Percentiles rank a stretch among this genome's conserved stretches.
Conservation (phyloP, 441 rosid species). For the Erodium chrysanthum region DNA sequence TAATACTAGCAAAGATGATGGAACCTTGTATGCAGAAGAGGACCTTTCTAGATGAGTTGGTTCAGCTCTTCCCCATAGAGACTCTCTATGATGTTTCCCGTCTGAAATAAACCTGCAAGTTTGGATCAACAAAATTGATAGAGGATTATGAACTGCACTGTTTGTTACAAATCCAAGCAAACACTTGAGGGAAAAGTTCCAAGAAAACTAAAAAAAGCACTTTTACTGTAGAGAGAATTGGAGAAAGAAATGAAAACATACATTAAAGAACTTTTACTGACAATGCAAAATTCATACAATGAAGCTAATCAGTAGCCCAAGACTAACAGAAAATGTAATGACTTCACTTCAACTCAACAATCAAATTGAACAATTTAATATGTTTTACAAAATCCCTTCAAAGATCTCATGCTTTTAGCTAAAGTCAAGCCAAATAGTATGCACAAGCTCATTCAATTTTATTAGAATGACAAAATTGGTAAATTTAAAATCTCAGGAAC, state of each 20-base stretch:
- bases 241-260: background rate
- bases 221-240: background rate
- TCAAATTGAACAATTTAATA: too few relatives aligned
- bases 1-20: slow-evolving; percentile 15
- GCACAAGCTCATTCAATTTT: too few relatives aligned
- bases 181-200: background rate
- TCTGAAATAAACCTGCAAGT: slow-evolving; percentile 53
- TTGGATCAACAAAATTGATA: slow-evolving; percentile 6
- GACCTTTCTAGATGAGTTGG: slow-evolving; percentile 36
- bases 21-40: slow-evolving; percentile 33
- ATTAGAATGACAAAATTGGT: too few relatives aligned
- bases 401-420: too few relatives aligned
- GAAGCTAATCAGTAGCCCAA: too few relatives aligned
- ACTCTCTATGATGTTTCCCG: slow-evolving; percentile 38
- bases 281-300: background rate
- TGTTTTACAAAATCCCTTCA: too few relatives aligned
- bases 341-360: too few relatives aligned
- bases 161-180: too few relatives aligned
- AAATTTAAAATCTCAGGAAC: too few relatives aligned
- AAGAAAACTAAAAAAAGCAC: background rate
- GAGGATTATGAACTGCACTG: slow-evolving; percentile 1
- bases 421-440: too few relatives aligned
- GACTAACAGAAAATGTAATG: too few relatives aligned
- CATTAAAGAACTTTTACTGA: background rate
- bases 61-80: slow-evolving; percentile 39